Base-by-base conservation (phyloP, 2,329 filamentous ascomycete genomes). In the Pestalotiopsis sp. region DNA sequence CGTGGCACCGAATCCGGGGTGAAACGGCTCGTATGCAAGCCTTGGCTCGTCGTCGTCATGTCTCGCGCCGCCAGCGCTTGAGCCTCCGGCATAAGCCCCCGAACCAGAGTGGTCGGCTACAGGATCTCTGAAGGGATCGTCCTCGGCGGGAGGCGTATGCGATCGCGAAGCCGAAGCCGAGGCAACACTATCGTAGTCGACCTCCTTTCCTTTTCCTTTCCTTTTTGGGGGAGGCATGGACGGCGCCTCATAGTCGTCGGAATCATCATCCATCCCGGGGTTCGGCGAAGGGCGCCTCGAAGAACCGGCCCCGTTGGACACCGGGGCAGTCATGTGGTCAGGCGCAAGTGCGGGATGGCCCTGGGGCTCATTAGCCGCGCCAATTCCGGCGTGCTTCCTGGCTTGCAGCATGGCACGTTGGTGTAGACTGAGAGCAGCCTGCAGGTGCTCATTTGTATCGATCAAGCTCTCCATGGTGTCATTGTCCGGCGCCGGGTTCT, bases 381-480 rank as follows among this genome's bases (percentile, higher is more conserved):
- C 64, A 23, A 83, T 61, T 12, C 86, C 86, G 4, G 87, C 78
- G 49, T 85, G 82, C 76, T 90, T 91, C 70, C 86, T 83, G 2
- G 89, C 88, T 69, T 85, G 86, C n/a, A 91, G 81, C 56, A 97
- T 84, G 11, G 94, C 92, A 67, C 94, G 90, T 80, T 97, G 94
- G 79, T 98, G 94, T 77, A 94, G 91, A 72, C 90, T 96, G 56
- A 95, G 85, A 0, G 95, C 91, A 59, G 93, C 89, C 70, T 94
- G 93, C 38, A 99, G 85, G 77, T 95, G 92, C 80, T 98, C 96
- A 78, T 97, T 97, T 14, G 94, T 96, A 80, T 98, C 94, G 76
- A 99, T 97, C 71, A 99, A 84, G 14, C 90, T 95, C 77, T 96
- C 90, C 88, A 98, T 94, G 1, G 95, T 98, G 73, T 97, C 92